phyloP scores from a whole-genome alignment of 2,329 filamentous ascomycete genomes.

The Stagonosporopsis cucurbitacearum region DNA sequence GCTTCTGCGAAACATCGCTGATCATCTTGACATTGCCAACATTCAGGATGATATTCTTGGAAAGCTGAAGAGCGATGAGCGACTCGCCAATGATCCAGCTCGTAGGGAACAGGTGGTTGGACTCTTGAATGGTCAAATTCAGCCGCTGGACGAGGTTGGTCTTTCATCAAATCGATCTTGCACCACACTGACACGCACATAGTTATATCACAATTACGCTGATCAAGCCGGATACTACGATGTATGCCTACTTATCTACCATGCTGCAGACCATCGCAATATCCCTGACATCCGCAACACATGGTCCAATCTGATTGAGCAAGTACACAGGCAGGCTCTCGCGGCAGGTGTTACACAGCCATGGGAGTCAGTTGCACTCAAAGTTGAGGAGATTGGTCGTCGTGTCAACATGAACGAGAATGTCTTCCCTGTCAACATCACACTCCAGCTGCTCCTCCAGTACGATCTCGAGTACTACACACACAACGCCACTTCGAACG shows the following conservation, averaged over 20 bases:
- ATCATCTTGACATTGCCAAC: conserved; percentile 88
- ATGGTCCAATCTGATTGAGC: conserved; percentile 82
- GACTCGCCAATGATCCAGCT: conserved; percentile 64
- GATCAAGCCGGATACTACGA: conserved; percentile 94
- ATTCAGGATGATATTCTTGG: conserved; percentile 93
- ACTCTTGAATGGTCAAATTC: conserved; percentile 78
- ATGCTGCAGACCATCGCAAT: conserved; percentile 89
- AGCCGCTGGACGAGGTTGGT: conserved; percentile 77
- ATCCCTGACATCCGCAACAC: conserved; percentile 81
- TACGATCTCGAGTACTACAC: conserved; percentile 58
- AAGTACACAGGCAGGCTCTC: conserved; percentile 61
- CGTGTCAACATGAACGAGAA: conserved; percentile 63
- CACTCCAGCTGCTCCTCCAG: conserved; percentile 45
- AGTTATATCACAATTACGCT: conserved; percentile 93
- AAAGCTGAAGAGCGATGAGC: conserved; percentile 73
- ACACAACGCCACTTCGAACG: conserved; percentile 43
- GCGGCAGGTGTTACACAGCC: conserved; percentile 60
- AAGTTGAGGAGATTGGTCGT: conserved; percentile 63
- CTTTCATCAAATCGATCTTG: not conserved
- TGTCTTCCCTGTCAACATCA: conserved; percentile 60
- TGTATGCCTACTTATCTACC: conserved; percentile 89
- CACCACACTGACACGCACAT: conserved; percentile 21
- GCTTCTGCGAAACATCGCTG: conserved; percentile 81
- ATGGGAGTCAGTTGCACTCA: conserved; percentile 72
- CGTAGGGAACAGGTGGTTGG: conserved; percentile 69